These are phyloP conservation scores for Cryptosporidium meleagridis DNA, from an alignment of 169 alveolate species.

Conservation along the genomic window DNA sequence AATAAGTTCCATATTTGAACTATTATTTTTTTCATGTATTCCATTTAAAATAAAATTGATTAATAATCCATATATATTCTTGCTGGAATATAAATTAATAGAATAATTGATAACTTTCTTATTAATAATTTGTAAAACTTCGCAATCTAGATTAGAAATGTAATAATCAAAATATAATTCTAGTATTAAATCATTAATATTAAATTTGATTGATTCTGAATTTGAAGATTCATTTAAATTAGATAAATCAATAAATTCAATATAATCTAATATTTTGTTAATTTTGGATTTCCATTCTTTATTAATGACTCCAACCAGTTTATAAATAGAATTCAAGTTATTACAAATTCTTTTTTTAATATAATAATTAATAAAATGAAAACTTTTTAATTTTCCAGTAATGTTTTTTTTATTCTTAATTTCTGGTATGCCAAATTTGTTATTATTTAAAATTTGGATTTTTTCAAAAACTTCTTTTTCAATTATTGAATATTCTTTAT, in stretches of 20 bases:
- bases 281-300: background rate
- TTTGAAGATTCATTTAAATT: background rate
- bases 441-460: background rate
- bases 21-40: background rate
- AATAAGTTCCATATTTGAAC: background rate
- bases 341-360: background rate
- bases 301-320: background rate
- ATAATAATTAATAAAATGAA: background rate
- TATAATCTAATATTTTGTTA: background rate
- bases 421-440: background rate
- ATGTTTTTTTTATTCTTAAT: background rate
- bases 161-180: conserved; percentile 33
- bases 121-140: background rate
- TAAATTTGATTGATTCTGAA: background rate
- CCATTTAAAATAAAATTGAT: conserved; percentile 23
- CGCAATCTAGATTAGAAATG: background rate
- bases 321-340: background rate
- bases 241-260: background rate
- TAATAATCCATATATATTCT: conserved; percentile 15
- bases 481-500: background rate
- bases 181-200: background rate
- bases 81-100: conserved; percentile 11
- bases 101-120: conserved; percentile 1
- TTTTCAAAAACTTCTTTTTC: background rate
- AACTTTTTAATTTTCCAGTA: background rate